Percentiles rank a stretch among this genome's conserved stretches.
Conservation (phyloP, 2,329 filamentous ascomycete species). For the Juglanconis sp. region DNA sequence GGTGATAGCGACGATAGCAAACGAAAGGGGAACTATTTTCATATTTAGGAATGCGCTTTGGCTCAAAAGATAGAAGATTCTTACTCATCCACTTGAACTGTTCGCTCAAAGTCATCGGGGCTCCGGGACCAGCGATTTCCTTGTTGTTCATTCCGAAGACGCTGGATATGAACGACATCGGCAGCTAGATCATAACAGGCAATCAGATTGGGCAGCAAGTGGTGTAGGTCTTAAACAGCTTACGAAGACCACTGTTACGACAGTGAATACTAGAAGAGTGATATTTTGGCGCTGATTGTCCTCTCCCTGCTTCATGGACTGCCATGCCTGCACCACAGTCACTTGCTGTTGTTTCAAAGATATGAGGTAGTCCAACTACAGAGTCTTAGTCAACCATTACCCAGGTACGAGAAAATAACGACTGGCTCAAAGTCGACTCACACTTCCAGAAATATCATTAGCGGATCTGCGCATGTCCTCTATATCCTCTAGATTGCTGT, state of each 20-base stretch:
- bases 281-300: slow-evolving; percentile 39
- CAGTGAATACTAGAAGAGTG: slow-evolving; percentile 44
- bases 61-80: background rate
- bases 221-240: slow-evolving; percentile 13
- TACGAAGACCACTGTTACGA: slow-evolving; percentile 46
- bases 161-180: slow-evolving; percentile 35
- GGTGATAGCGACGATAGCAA: slow-evolving; percentile 16
- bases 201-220: no score
- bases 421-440: slow-evolving; percentile 18
- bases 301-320: slow-evolving; percentile 35
- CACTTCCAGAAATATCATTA: slow-evolving; percentile 29
- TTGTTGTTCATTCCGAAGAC: slow-evolving; percentile 39
- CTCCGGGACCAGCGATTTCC: slow-evolving; percentile 15
- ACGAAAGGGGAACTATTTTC: slow-evolving; percentile 5
- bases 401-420: background rate
- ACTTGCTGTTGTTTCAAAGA: slow-evolving; percentile 45
- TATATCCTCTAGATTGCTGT: slow-evolving; percentile 31
- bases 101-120: slow-evolving; percentile 14
- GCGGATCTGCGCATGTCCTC: slow-evolving; percentile 31
- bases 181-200: slow-evolving; percentile 23
- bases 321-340: slow-evolving; percentile 40
- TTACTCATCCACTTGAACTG: slow-evolving; percentile 19
- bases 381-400: background rate
- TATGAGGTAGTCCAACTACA: slow-evolving; percentile 35
- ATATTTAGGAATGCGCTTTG: background rate